A percentile compares a stretch with the other conserved stretches of the same genome.
phyloP scores from a whole-genome alignment of 345 rosid species.

The Alliaria petiolata region DNA sequence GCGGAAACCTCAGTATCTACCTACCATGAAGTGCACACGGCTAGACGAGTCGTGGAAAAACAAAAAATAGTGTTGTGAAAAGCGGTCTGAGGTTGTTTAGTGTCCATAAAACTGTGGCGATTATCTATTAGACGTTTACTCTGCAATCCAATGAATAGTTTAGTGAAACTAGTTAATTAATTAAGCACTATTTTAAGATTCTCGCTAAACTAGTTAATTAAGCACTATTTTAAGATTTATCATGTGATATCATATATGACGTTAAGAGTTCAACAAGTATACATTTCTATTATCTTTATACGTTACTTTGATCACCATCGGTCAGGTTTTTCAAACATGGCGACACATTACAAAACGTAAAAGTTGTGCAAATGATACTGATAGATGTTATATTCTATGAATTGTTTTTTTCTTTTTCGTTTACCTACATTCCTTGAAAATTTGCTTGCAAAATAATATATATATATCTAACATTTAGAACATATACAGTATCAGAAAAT shows the following conservation, averaged over 20 bases:
- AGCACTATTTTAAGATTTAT: background rate
- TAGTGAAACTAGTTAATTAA: background rate
- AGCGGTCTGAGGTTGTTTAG: background rate
- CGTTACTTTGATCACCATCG: background rate
- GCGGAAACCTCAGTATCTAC: too few relatives aligned
- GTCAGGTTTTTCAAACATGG: conserved; percentile 26
- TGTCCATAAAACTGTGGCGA: too few relatives aligned
- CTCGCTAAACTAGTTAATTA: background rate
- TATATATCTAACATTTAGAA: background rate
- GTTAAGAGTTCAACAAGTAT: conserved; percentile 12
- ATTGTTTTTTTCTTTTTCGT: background rate
- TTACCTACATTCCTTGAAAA: background rate
- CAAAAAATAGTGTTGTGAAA: too few relatives aligned
- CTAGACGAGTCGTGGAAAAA: too few relatives aligned
- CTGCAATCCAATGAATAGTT: background rate
- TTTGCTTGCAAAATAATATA: background rate
- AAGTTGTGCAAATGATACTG: conserved; percentile 1
- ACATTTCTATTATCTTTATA: background rate
- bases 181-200: background rate
- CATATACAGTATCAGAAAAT: background rate
- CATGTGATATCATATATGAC: too few relatives aligned
- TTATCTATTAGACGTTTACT: background rate
- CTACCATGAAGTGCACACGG: too few relatives aligned
- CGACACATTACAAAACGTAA: background rate
- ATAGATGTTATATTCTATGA: background rate